Base-by-base conservation (phyloP, 2,329 filamentous ascomycete genomes). In the Talaromyces sp. region DNA sequence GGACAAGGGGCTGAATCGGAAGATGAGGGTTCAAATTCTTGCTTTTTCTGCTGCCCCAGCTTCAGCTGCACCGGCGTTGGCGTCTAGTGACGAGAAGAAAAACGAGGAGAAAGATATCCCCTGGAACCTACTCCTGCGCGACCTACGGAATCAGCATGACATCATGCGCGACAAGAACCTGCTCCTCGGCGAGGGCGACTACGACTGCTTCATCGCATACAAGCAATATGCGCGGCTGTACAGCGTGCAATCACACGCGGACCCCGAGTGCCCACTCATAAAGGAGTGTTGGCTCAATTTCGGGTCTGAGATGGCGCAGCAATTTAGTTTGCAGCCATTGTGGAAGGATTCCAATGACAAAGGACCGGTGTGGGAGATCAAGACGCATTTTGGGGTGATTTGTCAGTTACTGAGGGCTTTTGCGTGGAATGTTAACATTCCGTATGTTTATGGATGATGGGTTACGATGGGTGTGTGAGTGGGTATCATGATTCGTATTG, bases 381-480 rank as follows among this genome's bases (percentile, higher is more conserved):
- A 58, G 11, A 61, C 58, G 5, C 63, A 65, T n/a, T 61, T 37
- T 33, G 56, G 58, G 22, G n/a, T 62, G 63, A 65, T 65, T 39
- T 49, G n/a, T 59, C 58, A 57, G n/a, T 43, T 65, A 58, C 19
- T 65, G 41, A 65, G 63, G 52, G 63, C 58, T 31, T 65, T 65
- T 62, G 58, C 63, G 19, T 56, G 58, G 57, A 65, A 65, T 58
- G 31, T 62, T 43, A 62, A 62, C 57, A 62, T 65, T 49, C 63
- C 63, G 15, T 65, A 65, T 58, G 58, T 58, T 33, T 61, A 56
- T 37, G 31, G 11, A 11, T 56, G 33, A 56, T 3, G 3, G 27
- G 3, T 3, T 19, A 11, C 15, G 49, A 47, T 3, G 6, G 3
- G 19, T 25, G 9, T 31, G 27, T 31, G 27, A 8, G 27, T 31